Evolutionary conservation across 768 basidiomycete genomes (phyloP), one percentile per base, ranked within the genome.

Genomic region (Lactifluus subvellereus): DNA sequence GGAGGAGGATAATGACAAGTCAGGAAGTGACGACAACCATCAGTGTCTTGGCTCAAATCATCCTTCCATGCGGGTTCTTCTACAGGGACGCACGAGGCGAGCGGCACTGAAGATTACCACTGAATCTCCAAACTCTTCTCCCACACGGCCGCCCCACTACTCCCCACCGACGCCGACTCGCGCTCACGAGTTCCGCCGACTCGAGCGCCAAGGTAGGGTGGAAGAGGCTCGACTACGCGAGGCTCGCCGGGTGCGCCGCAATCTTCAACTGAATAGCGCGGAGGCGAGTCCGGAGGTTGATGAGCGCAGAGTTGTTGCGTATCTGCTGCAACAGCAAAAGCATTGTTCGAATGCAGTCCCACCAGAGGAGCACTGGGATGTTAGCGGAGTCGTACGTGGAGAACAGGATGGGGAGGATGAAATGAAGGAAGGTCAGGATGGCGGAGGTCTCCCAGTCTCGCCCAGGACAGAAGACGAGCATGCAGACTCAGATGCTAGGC

Each of bases 111-210:
- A 62, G 30, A 54, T 51, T 14, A 62, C 66, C 47, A 57, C 57
- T 7, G 67, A 59, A 4, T 30, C 62, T n/a, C 50, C 52, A 3
- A 54, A 54, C 16, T 49, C 62, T 22, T 51, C 54, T 49, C 51
- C 35, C 4, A 5, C 16, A 30, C 38, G 50, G 22, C 57, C 50
- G n/a, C 27, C 51, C 32, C 50, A 51, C 13, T 71, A 71, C 62
- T 70, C 69, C 10, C 71, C 71, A 13, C 67, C 68, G 32, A 66
- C 66, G 58, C 67, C 54, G 22, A 70, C 71, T 52, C 66, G 70
- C 4, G 71, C 71, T 20, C 60, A 57, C n/a, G 60, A 59, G 61
- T 66, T 54, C 50, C 38, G 22, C 6, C 53, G 61, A 32, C 61
- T 69, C 45, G 42, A 51, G 45, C 56, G 38, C 40, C 33, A 57